A percentile compares a stretch with the other conserved stretches of the same genome.
phyloP scores from a whole-genome alignment of 2,329 filamentous ascomycete genomes.

The Scleromitrula shiraiana region DNA sequence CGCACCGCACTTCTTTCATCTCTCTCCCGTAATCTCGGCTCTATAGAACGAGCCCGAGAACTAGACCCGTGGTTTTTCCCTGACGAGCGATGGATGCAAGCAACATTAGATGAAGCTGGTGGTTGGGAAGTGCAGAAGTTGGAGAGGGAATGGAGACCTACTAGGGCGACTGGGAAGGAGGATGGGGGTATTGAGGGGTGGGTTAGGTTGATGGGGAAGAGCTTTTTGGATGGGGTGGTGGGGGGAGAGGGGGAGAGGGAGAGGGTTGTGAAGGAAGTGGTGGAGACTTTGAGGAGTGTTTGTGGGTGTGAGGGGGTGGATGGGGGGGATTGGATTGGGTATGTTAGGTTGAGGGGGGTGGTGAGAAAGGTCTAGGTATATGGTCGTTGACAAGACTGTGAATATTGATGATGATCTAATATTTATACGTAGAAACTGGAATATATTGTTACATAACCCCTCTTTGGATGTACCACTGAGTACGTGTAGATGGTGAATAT shows the following conservation, averaged over 20 bases:
- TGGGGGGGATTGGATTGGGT: slow-evolving; percentile 48
- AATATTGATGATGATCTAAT: not conserved
- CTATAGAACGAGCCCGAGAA: slow-evolving; percentile 40
- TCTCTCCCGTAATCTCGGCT: slow-evolving; percentile 9
- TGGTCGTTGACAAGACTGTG: not conserved
- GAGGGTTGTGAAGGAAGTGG: slow-evolving; percentile 44
- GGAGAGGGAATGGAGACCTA: slow-evolving; percentile 60
- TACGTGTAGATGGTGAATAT: too few species aligned
- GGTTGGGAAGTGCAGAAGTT: slow-evolving; percentile 35
- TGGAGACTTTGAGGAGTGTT: slow-evolving; percentile 45
- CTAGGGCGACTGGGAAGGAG: slow-evolving; percentile 49
- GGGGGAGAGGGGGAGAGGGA: slow-evolving; percentile 39
- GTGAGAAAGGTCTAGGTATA: slow-evolving; percentile 32
- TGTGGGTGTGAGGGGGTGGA: slow-evolving; percentile 49
- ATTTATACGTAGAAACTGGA: too few species aligned
- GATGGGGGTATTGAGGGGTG: slow-evolving; percentile 56
- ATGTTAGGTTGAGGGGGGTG: slow-evolving; percentile 46
- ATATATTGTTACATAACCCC: too few species aligned
- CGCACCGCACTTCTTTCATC: slow-evolving; percentile 42
- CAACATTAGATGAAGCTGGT: slow-evolving; percentile 35
- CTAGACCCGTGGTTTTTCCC: slow-evolving; percentile 66
- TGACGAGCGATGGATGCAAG: slow-evolving; percentile 49
- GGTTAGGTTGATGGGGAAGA: slow-evolving; percentile 55
- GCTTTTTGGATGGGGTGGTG: slow-evolving; percentile 47
- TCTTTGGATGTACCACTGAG: too few species aligned